Conservation (phyloP, 2,329 filamentous ascomycete genomes). For the Aspergillus sp. region DNA sequence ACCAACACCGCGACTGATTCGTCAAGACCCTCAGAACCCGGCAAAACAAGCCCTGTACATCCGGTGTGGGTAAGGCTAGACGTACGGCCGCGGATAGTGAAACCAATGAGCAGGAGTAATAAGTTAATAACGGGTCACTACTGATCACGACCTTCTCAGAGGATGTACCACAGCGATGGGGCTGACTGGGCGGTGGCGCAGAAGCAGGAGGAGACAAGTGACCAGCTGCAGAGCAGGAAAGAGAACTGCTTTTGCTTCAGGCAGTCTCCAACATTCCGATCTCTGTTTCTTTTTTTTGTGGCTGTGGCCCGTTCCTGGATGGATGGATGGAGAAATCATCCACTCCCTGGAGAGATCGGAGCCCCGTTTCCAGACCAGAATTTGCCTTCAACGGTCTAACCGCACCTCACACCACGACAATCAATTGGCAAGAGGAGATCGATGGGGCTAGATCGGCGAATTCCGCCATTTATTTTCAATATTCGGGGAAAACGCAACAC, state of each 20-base stretch:
- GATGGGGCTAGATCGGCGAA: neutral
- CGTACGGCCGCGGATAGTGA: conserved; percentile 14
- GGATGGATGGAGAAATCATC: conserved; percentile 8
- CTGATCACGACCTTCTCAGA: conserved; percentile 6
- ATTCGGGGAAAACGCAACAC: neutral
- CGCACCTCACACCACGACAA: conserved; percentile 3
- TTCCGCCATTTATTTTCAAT: neutral
- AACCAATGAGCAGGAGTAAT: conserved; percentile 1
- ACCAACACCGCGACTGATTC: neutral
- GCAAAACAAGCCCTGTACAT: conserved; percentile 14
- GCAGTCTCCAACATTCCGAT: too few relatives aligned
- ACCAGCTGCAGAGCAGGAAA: too few relatives aligned
- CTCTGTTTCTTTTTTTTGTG: neutral
- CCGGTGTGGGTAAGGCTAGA: conserved; percentile 14
- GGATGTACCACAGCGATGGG: conserved; percentile 7
- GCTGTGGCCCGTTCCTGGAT: conserved; percentile 11
- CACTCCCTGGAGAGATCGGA: conserved; percentile 5
- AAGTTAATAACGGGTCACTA: conserved; percentile 6
- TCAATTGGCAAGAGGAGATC: conserved; percentile 9
- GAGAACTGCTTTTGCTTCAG: too few relatives aligned
- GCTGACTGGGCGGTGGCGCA: neutral
- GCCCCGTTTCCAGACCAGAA: neutral
- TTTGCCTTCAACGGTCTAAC: conserved; percentile 3
- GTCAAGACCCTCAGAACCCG: conserved; percentile 3
- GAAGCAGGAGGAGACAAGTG: too few relatives aligned